Conservation (phyloP, 2,329 filamentous ascomycete genomes). For the Xylaria digitata region DNA sequence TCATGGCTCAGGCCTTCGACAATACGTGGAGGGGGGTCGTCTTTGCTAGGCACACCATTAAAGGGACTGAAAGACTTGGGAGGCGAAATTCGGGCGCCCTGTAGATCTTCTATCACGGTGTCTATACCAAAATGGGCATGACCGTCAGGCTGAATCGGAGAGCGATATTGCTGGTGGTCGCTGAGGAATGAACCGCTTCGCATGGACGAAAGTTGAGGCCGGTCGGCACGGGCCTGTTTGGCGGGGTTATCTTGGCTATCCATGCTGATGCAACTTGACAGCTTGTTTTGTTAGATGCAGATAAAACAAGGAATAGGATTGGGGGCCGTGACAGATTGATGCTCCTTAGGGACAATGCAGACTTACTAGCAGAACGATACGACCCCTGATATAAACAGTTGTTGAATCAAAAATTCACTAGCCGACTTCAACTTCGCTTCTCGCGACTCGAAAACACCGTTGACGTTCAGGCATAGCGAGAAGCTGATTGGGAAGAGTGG, state of each 20-base stretch:
- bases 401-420: slow-evolving; percentile 6
- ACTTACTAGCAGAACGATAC: not conserved
- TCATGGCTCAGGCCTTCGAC: slow-evolving; percentile 72
- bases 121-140: slow-evolving; percentile 68
- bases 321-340: not conserved
- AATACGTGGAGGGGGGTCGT: slow-evolving; percentile 67
- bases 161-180: slow-evolving; percentile 73
- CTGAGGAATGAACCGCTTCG: slow-evolving; percentile 71
- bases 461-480: not conserved
- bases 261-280: slow-evolving; percentile 36
- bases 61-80: slow-evolving; percentile 62
- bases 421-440: slow-evolving; percentile 9
- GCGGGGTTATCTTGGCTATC: slow-evolving; percentile 45
- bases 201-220: slow-evolving; percentile 64
- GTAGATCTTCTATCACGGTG: slow-evolving; percentile 69
- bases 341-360: slow-evolving; percentile 11
- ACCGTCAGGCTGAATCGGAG: slow-evolving; percentile 64
- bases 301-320: not conserved
- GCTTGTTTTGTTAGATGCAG: slow-evolving; percentile 8
- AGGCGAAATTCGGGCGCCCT: slow-evolving; percentile 53
- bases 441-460: not conserved
- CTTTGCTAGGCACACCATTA: slow-evolving; percentile 70
- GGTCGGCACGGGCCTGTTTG: slow-evolving; percentile 48
- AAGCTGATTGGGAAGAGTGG: slow-evolving; percentile 9
- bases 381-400: not conserved